Base-by-base conservation (phyloP, 352 stramenopile species). In the Globisporangium middletonii region DNA sequence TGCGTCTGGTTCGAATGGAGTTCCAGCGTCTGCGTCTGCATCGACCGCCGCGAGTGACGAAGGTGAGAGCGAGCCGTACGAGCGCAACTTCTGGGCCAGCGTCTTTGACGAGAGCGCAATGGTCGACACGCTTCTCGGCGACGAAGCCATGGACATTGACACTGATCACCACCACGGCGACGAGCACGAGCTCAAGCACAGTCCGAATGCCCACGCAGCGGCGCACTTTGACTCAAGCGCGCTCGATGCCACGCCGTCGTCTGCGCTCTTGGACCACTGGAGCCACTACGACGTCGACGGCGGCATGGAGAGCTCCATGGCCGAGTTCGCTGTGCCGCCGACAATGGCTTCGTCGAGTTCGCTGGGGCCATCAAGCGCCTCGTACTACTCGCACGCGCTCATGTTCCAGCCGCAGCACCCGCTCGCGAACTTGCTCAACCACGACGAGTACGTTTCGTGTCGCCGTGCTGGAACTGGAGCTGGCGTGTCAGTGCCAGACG, bases 101-200 rank as follows among this genome's bases (percentile, higher is more conserved):
- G 67, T 79, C 41, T 69, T 79, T 27, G 71, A 72, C 43, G 71
- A 76, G 51, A 60, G 53, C 38, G 49, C 28, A 51, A 57, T 62
- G 54, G 56, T 70, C 46, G 58, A 72, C 2, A 59, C 51, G 4
- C 46, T 73, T 18, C 66, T 74, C 18, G 64, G 59, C 33, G 71
- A 77, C 49, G 61, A 71, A 37, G 60, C 54, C 6, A 73, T 73
- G 55, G 57, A 63, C n/a, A 65, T 61, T 12, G 53, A 48, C 23
- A 55, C 64, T 12, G 38, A 16, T 43, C 11, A 3, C 9, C 11
- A 43, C 38, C 13, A n/a, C 16, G 13, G 38, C n/a, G 71, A 63
- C 12, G 53, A 48, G 13, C 51, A 64, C 13, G 37, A 64, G 27
- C 37, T 45, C 28, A 66, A 59, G 54, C 61, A 18, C 15, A 42